Evolutionary conservation across 225 moss, liverwort and hornwort species (phyloP).

Genomic region (Ulota crispa): DNA sequence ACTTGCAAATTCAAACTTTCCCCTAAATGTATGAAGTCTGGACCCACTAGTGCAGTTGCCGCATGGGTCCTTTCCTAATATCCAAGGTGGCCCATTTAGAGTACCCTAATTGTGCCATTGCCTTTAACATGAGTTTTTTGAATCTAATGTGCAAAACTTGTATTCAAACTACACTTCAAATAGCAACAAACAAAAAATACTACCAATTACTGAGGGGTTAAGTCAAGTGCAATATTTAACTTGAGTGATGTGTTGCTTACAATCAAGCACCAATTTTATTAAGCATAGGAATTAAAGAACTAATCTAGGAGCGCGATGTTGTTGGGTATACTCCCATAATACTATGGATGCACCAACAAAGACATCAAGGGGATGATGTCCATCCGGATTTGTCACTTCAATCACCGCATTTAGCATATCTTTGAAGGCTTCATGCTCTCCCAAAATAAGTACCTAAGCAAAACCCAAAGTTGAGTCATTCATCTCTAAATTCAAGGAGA

Average conservation of each 20-base stretch:
- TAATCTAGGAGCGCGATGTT: conserved; percentile 26
- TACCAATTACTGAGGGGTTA: too few species aligned
- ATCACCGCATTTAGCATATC: conserved; percentile 60
- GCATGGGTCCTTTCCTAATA: too few species aligned
- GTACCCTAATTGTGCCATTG: too few species aligned
- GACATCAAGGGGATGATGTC: conserved; percentile 66
- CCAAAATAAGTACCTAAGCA: conserved; percentile 56
- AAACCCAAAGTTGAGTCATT: neutral
- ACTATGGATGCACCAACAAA: conserved; percentile 74
- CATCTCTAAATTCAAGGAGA: neutral
- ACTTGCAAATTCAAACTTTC: too few species aligned
- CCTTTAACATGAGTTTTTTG: too few species aligned
- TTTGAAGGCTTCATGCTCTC: conserved; percentile 55
- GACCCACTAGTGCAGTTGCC: too few species aligned
- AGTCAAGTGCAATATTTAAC: neutral
- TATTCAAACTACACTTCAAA: too few species aligned
- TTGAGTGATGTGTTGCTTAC: neutral
- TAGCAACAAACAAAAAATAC: too few species aligned
- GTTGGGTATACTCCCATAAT: conserved; percentile 72
- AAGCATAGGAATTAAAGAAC: neutral
- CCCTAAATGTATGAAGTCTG: too few species aligned
- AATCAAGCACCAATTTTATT: neutral
- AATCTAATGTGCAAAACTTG: too few species aligned
- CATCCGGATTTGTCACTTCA: conserved; percentile 70
- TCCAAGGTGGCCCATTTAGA: too few species aligned